Evolutionary conservation across 257 asterid genomes (phyloP).

Genomic region (Petrea volubilis): DNA sequence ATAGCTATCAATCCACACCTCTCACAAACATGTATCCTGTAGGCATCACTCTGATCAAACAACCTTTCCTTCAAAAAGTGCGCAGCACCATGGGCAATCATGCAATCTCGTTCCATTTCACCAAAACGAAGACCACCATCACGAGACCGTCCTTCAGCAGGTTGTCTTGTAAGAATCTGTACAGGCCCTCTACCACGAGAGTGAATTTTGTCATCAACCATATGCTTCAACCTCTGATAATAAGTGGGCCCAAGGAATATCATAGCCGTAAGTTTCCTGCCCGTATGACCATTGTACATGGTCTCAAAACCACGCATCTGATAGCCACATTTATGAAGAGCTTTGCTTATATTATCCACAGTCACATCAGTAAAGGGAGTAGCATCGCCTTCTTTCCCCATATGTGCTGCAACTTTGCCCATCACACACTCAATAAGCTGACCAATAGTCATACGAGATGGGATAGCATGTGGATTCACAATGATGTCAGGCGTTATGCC

Average conservation of each 20-base stretch:
- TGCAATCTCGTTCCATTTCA: constrained; percentile 98
- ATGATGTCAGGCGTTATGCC: constrained; percentile 91
- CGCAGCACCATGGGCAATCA: constrained; percentile 99
- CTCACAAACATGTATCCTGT: constrained; percentile 91
- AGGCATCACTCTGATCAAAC: constrained; percentile 98
- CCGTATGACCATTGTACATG: constrained; percentile 97
- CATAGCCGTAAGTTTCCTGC: constrained; percentile 76
- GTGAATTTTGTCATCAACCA: constrained; percentile 97
- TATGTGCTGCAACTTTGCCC: constrained; percentile 98
- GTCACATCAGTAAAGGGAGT: constrained; percentile 97
- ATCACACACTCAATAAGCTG: constrained; percentile 95
- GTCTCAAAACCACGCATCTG: constrained; percentile 99
- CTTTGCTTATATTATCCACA: constrained; percentile 90
- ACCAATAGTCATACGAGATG: constrained; percentile 98
- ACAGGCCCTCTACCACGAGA: constrained; percentile 99
- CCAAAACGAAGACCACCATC: constrained; percentile 98
- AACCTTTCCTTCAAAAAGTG: constrained; percentile 86
- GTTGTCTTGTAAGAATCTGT: constrained; percentile 93
- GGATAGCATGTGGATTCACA: constrained; percentile 96
- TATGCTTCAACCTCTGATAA: constrained; percentile 96
- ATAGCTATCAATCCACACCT: constrained; percentile 89
- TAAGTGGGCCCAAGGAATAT: constrained; percentile 95
- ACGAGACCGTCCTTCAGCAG: constrained; percentile 96
- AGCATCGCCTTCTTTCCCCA: constrained; percentile 98
- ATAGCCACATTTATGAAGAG: constrained; percentile 95